phyloP scores from a whole-genome alignment of 768 basidiomycete species.

The Gloeopeniophorella convolvens region DNA sequence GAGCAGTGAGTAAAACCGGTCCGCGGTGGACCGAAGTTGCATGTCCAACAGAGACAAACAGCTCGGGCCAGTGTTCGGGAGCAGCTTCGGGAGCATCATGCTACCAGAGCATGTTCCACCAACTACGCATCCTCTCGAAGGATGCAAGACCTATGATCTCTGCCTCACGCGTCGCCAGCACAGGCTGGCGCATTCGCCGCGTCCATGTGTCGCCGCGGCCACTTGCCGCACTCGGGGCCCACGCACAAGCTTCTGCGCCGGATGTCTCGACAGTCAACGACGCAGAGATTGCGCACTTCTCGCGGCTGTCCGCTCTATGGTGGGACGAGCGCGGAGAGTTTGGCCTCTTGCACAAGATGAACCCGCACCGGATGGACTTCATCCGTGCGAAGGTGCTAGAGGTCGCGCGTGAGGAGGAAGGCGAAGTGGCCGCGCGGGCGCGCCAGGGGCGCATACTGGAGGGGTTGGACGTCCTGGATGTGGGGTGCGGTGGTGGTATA shows the following conservation, averaged over 20 bases:
- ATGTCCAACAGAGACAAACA: no score
- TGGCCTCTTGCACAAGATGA: conserved; percentile 86
- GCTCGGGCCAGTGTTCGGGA: no score
- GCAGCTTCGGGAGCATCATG: no score
- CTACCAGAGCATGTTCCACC: no score
- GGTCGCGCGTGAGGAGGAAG: conserved; percentile 47
- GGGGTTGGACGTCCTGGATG: conserved; percentile 74
- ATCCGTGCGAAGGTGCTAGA: conserved; percentile 71
- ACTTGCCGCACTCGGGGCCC: not conserved
- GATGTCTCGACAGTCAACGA: conserved; percentile 52
- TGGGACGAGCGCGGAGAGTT: conserved; percentile 96
- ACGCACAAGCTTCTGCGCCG: not conserved
- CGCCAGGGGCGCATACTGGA: conserved; percentile 36
- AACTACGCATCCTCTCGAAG: no score
- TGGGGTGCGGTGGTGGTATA: conserved; percentile 94
- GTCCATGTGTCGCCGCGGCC: not conserved
- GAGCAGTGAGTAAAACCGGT: no score
- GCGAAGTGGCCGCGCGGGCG: conserved; percentile 27
- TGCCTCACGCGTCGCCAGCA: no score
- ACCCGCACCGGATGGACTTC: conserved; percentile 81
- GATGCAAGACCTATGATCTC: no score
- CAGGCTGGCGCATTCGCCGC: not conserved
- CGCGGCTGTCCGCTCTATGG: conserved; percentile 84
- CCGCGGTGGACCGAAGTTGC: no score
- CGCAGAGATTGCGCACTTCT: conserved; percentile 84